Evolutionary conservation across 345 rosid species (phyloP).

Genomic region (Eucalyptus melliodora): DNA sequence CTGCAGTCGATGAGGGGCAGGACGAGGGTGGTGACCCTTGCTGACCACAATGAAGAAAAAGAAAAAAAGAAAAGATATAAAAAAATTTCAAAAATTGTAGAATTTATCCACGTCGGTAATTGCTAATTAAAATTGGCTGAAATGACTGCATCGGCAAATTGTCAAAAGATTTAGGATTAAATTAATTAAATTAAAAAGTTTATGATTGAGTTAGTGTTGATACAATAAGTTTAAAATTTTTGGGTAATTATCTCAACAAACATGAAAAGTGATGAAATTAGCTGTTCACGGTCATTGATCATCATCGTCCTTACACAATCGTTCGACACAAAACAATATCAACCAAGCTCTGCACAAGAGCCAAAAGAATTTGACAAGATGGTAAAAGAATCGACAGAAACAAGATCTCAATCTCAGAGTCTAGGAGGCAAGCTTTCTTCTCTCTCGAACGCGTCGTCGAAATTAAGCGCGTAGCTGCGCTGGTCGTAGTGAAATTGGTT

Average conservation of each 20-base stretch:
- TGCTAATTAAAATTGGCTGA: not conserved
- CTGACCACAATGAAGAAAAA: not conserved
- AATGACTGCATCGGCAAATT: not conserved
- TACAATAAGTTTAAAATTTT: not conserved
- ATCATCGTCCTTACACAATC: not conserved
- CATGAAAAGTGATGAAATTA: not conserved
- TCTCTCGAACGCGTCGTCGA: conserved; percentile 36
- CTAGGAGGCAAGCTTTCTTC: not conserved
- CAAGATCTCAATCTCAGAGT: conserved; percentile 22
- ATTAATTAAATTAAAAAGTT: not conserved
- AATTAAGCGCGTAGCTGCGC: conserved; percentile 56
- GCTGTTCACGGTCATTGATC: not conserved
- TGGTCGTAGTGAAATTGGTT: conserved; percentile 43
- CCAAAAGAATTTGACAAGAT: not conserved
- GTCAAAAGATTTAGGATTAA: not conserved
- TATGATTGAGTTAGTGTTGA: not conserved
- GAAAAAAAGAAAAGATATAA: not conserved
- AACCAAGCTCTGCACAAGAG: not conserved
- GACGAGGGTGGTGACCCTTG: not conserved
- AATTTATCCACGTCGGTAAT: not conserved
- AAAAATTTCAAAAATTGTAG: not conserved
- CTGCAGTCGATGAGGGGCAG: rapidly evolving
- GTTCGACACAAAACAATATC: not conserved
- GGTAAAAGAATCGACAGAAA: not conserved
- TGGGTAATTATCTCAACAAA: not conserved